Evolutionary conservation across 345 rosid species (phyloP).

Genomic region (Eucalyptus curtisii): DNA sequence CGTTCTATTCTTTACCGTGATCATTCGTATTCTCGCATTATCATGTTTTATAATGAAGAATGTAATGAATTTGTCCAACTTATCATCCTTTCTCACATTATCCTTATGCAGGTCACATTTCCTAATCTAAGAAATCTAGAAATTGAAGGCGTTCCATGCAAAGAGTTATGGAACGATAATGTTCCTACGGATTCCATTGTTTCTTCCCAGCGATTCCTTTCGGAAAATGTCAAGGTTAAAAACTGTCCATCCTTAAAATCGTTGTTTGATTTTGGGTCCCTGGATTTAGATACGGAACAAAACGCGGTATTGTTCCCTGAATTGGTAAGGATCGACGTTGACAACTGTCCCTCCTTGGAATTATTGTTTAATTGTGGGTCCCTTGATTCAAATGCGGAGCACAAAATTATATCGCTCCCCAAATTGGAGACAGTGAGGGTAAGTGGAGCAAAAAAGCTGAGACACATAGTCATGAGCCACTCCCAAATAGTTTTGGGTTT

Average conservation of each 20-base stretch:
- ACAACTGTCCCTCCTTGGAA: not conserved
- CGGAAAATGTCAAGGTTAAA: no score
- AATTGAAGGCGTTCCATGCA: fast-evolving
- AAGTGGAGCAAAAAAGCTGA: no score
- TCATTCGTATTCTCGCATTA: fast-evolving
- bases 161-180: not conserved
- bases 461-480: not conserved
- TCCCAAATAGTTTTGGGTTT: not conserved
- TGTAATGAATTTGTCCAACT: not conserved
- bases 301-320: no score
- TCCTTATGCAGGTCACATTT: not conserved
- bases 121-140: fast-evolving
- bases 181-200: no score
- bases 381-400: not conserved
- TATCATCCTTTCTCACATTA: fast-evolving
- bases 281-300: no score
- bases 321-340: no score
- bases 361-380: no score
- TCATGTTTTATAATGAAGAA: not conserved
- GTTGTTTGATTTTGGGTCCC: no score
- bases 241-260: no score
- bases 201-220: no score
- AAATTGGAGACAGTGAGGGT: not conserved
- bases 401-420: not conserved
- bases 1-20: not conserved